phyloP scores from a whole-genome alignment of 2,329 filamentous ascomycete species.

The Bisporella sp. region DNA sequence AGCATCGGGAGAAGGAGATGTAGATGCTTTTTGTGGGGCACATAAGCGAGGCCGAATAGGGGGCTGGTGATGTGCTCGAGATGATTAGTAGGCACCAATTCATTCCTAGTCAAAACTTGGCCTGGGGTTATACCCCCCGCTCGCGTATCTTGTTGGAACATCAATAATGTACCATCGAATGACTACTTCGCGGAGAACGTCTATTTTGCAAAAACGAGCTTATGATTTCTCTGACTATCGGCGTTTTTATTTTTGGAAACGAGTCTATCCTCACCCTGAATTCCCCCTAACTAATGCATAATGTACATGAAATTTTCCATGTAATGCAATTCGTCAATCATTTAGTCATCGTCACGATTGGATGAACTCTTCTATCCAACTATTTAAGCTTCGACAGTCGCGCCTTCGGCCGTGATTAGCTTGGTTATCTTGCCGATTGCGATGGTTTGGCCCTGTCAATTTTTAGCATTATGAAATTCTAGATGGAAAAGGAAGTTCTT shows the following conservation, averaged over 20 bases:
- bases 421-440: slow-evolving; percentile 99
- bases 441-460: slow-evolving; percentile 84
- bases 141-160: too few species aligned
- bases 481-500: slow-evolving; percentile 25
- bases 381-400: slow-evolving; percentile 14
- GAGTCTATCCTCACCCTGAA: neutral
- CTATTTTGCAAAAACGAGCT: too few species aligned
- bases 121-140: too few species aligned
- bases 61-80: too few species aligned
- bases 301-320: slow-evolving; percentile 2
- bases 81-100: too few species aligned
- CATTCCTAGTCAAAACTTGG: too few species aligned
- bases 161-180: too few species aligned
- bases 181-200: too few species aligned
- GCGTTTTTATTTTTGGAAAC: neutral
- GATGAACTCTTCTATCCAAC: neutral
- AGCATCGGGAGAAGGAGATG: too few species aligned
- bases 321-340: slow-evolving; percentile 1
- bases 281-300: neutral
- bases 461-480: slow-evolving; percentile 10
- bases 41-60: too few species aligned
- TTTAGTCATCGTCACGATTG: neutral
- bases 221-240: too few species aligned
- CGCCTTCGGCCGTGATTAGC: slow-evolving; percentile 47
- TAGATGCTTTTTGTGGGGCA: too few species aligned